phyloP scores from a whole-genome alignment of 768 basidiomycete species.

The Pisolithus albus region DNA sequence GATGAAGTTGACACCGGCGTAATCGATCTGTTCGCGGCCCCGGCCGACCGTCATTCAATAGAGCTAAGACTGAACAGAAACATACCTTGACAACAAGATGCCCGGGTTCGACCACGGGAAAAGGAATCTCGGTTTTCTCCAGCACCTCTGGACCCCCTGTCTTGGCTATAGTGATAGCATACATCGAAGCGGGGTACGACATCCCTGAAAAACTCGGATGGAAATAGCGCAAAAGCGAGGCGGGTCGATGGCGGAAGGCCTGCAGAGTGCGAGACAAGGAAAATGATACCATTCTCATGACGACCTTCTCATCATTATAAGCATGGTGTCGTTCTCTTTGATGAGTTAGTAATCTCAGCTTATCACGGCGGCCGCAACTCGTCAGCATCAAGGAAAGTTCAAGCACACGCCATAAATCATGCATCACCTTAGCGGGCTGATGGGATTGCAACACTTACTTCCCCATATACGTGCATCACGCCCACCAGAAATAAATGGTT shows the following conservation, averaged over 20 bases:
- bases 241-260: conserved; percentile 11
- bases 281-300: too few species aligned
- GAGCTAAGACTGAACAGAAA: background rate
- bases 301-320: too few species aligned
- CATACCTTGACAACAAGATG: conserved; percentile 46
- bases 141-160: conserved; percentile 75
- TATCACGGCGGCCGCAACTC: background rate
- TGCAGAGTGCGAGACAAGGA: background rate
- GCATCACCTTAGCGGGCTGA: too few species aligned
- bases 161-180: conserved; percentile 67
- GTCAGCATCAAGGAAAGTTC: too few species aligned
- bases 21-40: conserved; percentile 47
- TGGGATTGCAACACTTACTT: too few species aligned
- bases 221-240: conserved; percentile 26
- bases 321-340: too few species aligned
- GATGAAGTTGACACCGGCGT: conserved; percentile 81
- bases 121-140: conserved; percentile 58
- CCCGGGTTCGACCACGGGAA: conserved; percentile 53
- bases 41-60: too few species aligned
- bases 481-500: too few species aligned
- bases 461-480: too few species aligned
- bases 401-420: too few species aligned
- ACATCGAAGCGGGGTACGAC: conserved; percentile 54
- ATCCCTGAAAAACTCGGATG: conserved; percentile 29
- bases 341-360: background rate